Conservation (phyloP, 371 early-diverging fungal species). For the Circinella minor region DNA sequence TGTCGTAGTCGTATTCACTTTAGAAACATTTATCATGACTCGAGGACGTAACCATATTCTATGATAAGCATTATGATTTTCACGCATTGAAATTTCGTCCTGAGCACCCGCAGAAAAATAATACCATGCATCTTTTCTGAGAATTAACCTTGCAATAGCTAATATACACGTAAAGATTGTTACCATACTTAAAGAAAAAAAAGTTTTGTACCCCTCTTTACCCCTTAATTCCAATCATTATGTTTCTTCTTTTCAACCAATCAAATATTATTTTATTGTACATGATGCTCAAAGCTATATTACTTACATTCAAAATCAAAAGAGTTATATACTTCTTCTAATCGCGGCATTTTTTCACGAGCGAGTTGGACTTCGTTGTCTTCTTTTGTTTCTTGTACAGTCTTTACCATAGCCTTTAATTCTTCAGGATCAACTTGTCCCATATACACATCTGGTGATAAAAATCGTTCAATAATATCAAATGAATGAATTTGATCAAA, state of each 20-base stretch:
- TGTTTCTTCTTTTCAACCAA: no score
- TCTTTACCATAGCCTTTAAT: constrained; percentile 13
- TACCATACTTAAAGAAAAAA: no score
- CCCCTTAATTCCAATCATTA: no score
- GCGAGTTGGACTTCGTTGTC: constrained; percentile 43
- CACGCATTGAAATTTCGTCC: constrained; percentile 82
- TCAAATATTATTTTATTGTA: no score
- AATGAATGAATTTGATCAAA: constrained; percentile 71
- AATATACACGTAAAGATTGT: background rate
- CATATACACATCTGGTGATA: constrained; percentile 58
- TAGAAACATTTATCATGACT: constrained; percentile 77
- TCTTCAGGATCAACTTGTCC: constrained; percentile 43
- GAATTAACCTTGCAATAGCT: constrained; percentile 62
- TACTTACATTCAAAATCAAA: constrained; percentile 76
- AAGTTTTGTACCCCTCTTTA: no score
- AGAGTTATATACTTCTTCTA: constrained; percentile 69
- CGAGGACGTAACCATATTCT: constrained; percentile 81
- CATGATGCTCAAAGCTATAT: no score
- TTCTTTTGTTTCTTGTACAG: constrained; percentile 30
- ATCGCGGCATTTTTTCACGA: constrained; percentile 56
- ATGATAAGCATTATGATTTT: constrained; percentile 79
- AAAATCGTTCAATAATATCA: constrained; percentile 62
- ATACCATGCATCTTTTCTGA: constrained; percentile 80
- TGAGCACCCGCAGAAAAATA: constrained; percentile 86
- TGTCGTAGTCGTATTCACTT: constrained; percentile 64